A percentile compares a stretch with the other conserved stretches of the same genome.
Conservation (phyloP, 257 asterid species). For the Solanum virginianum region DNA sequence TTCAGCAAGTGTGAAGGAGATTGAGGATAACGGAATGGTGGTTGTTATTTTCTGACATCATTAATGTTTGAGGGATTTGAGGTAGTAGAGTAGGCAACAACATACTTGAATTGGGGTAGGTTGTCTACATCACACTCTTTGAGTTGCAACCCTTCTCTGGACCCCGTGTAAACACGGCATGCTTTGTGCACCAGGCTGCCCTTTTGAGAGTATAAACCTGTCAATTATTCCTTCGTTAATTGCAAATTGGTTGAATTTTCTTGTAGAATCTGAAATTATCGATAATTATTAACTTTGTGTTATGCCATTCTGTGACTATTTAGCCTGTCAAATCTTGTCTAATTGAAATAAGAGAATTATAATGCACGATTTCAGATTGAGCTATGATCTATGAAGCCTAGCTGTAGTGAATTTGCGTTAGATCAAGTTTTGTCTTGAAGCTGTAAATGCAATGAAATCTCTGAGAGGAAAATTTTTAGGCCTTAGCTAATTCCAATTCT, state of each 20-base stretch:
- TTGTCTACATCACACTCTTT: background rate
- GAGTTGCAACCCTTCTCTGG: background rate
- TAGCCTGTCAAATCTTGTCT: background rate
- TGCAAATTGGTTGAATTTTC: background rate
- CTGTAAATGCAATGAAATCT: background rate
- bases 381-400: background rate
- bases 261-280: background rate
- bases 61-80: background rate
- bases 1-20: background rate
- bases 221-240: background rate
- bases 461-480: background rate
- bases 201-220: background rate
- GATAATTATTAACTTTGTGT: background rate
- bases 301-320: background rate
- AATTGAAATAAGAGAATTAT: background rate
- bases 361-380: background rate
- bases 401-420: background rate
- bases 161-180: background rate
- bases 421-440: background rate
- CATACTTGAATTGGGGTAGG: background rate
- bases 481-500: background rate
- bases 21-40: background rate
- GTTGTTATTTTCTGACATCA: background rate
- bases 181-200: background rate
- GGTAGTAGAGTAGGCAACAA: background rate